Conservation (phyloP, 257 asterid species). For the Lithospermum erythrorhizon region DNA sequence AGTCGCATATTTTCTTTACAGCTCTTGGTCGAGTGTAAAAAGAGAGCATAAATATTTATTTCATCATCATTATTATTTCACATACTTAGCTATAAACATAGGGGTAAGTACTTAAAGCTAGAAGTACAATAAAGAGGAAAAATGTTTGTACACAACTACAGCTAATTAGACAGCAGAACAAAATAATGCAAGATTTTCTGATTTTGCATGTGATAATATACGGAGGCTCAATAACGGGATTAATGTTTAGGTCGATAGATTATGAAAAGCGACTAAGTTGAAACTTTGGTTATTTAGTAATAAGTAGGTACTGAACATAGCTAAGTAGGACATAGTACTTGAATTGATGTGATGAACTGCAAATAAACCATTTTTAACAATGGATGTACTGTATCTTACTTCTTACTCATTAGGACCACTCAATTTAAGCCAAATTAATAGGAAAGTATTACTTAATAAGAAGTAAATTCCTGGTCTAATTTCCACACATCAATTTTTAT, state of each 20-base stretch:
- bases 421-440: neutral
- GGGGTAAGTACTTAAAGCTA: too few species aligned
- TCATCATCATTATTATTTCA: too few species aligned
- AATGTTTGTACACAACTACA: neutral
- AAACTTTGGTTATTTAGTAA: neutral
- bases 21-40: too few species aligned
- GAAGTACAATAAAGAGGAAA: neutral
- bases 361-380: too few species aligned
- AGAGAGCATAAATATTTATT: too few species aligned
- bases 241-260: neutral
- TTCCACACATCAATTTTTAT: neutral
- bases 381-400: neutral
- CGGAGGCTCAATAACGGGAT: neutral
- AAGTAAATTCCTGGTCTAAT: too few species aligned
- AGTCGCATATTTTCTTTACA: too few species aligned
- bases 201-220: conserved; percentile 10
- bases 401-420: neutral
- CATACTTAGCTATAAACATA: too few species aligned
- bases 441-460: too few species aligned
- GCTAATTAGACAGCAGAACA: neutral
- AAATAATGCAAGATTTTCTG: conserved; percentile 4
- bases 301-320: neutral
- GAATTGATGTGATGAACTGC: neutral
- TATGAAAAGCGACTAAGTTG: neutral
- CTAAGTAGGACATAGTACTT: neutral